Base-by-base conservation (phyloP, 352 stramenopile genomes). In the Globisporangium ultimum region DNA sequence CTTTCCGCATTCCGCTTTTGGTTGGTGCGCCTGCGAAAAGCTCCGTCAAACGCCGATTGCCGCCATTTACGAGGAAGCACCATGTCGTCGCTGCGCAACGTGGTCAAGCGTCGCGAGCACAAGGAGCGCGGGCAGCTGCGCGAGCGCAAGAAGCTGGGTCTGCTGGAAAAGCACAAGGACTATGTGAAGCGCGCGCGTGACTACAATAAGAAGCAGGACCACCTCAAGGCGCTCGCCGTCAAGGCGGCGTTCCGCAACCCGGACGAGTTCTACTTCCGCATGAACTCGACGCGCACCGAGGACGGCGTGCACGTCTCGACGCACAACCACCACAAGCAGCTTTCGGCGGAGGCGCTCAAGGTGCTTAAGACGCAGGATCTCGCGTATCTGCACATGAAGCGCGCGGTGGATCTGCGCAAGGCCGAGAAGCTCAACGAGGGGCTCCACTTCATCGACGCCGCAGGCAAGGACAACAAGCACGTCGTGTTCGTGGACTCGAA, bases 181-280 rank as follows among this genome's bases (percentile, higher is more conserved):
- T 99, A 99, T 86, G 81, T 96, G 28, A 77, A 95, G 63, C 97
- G 97, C 60, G 97, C 97, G 24, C 72, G 87, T 17, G 93, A 99
- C 77, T 98, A 97, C 78, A 95, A 99, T 73, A 79, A 80, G 20
- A 99, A 99, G 82, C 74, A 97, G 68, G 71, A 92, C 55, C 72
- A 78, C 14, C 74, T 99, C 24, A 83, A 87, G 61, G 74, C 70
- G 36, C 85, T 99, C 68, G 73, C 93, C 52, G 68, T 85, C 50
- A 98, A 98, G 68, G 95, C 93, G 18, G 69, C 91, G n/a, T 88
- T 98, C 73, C 83, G 93, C 59, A 99, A 99, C 70, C 96, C 97
- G 13, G 97, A 99, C 75, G 97, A 99, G 83, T 99, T 99, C 74
- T 99, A 99, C 76, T 98, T 98, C 74, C 87, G 83, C 21, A 99